Evolutionary conservation across 78 protist species (phyloP).

Genomic region (Tieghemostelium lacteum): DNA sequence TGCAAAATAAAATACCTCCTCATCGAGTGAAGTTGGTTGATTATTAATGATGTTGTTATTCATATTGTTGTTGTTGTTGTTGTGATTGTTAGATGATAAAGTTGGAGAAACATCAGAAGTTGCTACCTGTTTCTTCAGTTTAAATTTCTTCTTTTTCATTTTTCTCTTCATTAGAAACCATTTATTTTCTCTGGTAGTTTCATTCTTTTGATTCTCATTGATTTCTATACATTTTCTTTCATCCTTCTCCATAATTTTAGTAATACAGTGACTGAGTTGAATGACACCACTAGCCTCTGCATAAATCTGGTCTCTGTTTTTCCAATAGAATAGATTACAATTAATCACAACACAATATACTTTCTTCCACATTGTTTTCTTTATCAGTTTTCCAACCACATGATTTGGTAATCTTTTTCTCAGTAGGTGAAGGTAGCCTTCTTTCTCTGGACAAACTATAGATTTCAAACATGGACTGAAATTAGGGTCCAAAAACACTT

Average conservation of each 20-base stretch:
- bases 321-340: conserved; percentile 62
- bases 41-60: background rate
- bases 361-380: conserved; percentile 36
- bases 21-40: background rate
- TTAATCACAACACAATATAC: conserved; percentile 37
- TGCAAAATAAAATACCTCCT: background rate
- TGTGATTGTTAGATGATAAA: background rate
- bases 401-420: background rate
- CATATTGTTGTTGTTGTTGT: background rate
- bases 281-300: conserved; percentile 64
- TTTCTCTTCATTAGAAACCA: background rate
- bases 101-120: background rate
- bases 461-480: conserved; percentile 45
- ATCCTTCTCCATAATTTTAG: conserved; percentile 2
- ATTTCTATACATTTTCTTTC: conserved; percentile 42
- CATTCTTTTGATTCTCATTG: conserved; percentile 13
- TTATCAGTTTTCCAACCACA: background rate
- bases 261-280: background rate
- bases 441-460: conserved; percentile 27
- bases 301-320: conserved; percentile 37
- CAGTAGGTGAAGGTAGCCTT: conserved; percentile 44
- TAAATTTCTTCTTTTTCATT: background rate
- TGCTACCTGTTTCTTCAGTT: background rate
- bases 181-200: background rate
- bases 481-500: conserved; percentile 62